Base-by-base conservation (phyloP, 257 asterid genomes). In the Ajuga chamaepitys region DNA sequence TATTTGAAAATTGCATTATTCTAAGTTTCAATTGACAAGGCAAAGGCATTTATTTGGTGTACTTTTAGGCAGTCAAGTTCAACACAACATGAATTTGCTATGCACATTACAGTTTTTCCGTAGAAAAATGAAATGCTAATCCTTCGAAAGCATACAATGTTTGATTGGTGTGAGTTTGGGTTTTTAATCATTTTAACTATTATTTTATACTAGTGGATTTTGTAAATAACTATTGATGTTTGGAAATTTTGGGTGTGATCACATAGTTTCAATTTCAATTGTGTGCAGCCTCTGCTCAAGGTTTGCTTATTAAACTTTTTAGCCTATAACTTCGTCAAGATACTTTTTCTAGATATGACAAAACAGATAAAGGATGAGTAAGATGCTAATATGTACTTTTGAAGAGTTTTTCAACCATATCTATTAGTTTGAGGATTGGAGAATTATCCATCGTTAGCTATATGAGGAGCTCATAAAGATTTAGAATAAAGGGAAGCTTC, bases 11-110 rank as follows among this genome's bases (percentile, higher is more conserved):
- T 58, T 41, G 3, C 1, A 13, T 12, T 12, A 4, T 54, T n/a
- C 1, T 21, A 22, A 32, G 17, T 61, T 38, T 60, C 26, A 13
- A 32, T 38, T 72, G 78, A 68, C 7, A 46, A 24, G 24, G 67
- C 61, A 16, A n/a, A 17, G 14, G 3, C 48, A 9, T 58, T 46
- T 62, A 26, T 17, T 55, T 48, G 72, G 9, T 63, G 58, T 61
- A 37, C 37, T 44, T 35, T 48, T 56, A 61, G n/a, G 45, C 26
- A 11, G 25, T 58, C 58, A 57, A 41, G 42, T 48, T 67, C 50
- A 48, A 47, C 21, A 3, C 45, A 2, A 5, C 40, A 42, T 17
- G 22, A 20, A 46, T 35, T 57, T 41, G 50, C 66, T 47, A 26
- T 46, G 4, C 5, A 38, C 45, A 21, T 58, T 60, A 54, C 21